Conservation (phyloP, 148 eudicot genomes). For the Polygonum maritimum region DNA sequence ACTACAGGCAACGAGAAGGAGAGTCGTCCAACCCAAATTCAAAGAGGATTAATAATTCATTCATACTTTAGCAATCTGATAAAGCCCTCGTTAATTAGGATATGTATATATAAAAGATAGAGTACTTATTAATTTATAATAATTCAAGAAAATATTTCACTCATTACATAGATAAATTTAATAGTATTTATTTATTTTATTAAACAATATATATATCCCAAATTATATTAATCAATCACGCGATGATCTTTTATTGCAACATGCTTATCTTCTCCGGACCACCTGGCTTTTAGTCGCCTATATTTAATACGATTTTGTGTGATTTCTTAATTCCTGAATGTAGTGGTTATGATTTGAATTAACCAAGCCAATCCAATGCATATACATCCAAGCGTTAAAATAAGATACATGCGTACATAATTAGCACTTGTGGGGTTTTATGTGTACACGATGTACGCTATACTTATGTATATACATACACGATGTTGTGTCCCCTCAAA, state of each 20-base stretch:
- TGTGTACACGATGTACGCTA: not conserved
- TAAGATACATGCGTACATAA: not conserved
- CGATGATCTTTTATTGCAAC: not conserved
- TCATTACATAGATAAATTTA: no score
- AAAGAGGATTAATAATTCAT: no score
- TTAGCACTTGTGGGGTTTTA: not conserved
- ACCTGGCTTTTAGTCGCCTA: not conserved
- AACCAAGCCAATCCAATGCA: not conserved
- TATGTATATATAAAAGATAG: no score
- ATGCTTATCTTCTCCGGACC: not conserved
- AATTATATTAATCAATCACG: not conserved
- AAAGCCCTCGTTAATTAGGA: no score
- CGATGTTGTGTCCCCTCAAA: not conserved
- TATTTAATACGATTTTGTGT: not conserved
- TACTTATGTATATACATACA: not conserved
- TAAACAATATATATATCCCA: not conserved
- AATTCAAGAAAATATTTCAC: no score
- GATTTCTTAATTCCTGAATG: not conserved
- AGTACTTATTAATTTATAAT: no score
- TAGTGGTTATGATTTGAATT: not conserved
- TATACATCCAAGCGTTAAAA: not conserved
- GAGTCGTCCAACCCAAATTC: not conserved
- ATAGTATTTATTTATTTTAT: no score
- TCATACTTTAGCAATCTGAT: no score
- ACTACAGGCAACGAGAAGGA: not conserved